These are phyloP conservation scores for Eremothecium cymbalariae DNA, from an alignment of 1,139 yeast species.

Conservation along the genomic window DNA sequence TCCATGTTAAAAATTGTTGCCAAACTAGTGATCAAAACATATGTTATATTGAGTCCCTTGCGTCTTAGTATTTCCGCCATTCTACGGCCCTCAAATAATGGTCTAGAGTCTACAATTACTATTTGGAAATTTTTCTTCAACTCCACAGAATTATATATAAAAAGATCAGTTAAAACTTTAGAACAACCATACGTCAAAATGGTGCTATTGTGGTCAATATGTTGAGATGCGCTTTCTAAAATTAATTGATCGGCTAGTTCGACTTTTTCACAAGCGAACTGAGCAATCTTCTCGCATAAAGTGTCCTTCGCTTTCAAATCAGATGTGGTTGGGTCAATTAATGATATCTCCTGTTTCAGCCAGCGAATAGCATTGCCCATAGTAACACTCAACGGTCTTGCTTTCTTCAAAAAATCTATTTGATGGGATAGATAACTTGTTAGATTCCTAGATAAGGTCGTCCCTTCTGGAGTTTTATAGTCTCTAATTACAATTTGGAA, in stretches of 20 bases:
- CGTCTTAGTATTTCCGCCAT: conserved; percentile 56
- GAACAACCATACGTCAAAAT: conserved; percentile 86
- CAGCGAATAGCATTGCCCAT: conserved; percentile 98
- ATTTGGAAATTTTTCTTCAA: conserved; percentile 66
- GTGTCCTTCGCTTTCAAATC: conserved; percentile 68
- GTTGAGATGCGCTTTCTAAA: conserved; percentile 70
- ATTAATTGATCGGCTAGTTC: conserved; percentile 79
- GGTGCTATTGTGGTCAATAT: conserved; percentile 69
- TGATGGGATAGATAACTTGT: conserved; percentile 89
- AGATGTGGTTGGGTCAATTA: conserved; percentile 42
- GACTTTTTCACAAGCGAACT: conserved; percentile 75
- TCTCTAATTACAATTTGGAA: conserved; percentile 74
- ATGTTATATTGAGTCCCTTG: conserved; percentile 55
- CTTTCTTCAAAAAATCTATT: conserved; percentile 83
- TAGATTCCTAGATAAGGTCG: conserved; percentile 78
- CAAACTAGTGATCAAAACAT: conserved; percentile 71
- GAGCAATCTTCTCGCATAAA: conserved; percentile 63
- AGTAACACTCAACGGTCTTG: conserved; percentile 84
- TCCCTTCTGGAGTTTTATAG: conserved; percentile 77
- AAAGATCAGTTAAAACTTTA: conserved; percentile 67
- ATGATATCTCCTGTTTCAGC: conserved; percentile 89
- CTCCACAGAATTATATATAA: conserved; percentile 58
- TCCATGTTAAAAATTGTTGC: conserved; percentile 77
- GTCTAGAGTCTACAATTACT: conserved; percentile 89
- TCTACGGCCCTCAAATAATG: conserved; percentile 85